Base-by-base conservation (phyloP, 352 stramenopile genomes). In the Phytophthora cryptogea region DNA sequence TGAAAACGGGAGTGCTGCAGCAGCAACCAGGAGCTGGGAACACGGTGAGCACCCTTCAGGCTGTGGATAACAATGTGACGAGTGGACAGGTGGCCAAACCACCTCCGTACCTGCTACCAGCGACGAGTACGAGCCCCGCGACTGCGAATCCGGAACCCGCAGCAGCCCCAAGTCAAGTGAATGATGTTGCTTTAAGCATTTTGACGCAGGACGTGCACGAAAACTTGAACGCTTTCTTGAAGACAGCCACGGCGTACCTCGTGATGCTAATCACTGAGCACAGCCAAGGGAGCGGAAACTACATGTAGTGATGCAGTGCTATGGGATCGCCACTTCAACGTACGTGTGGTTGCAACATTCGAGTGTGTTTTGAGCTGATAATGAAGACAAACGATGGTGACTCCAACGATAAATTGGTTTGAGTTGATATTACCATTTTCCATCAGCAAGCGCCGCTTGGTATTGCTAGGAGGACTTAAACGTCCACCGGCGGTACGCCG, bases 211-310 rank as follows among this genome's bases (percentile, higher is more conserved):
- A 71, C 26, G 36, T 71, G 9, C 46, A 53, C 30, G 55, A 71
- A 36, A 74, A 71, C 55, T 16, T 74, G 23, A 71, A 71, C 43
- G 59, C 57, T 47, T 74, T 74, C 48, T 43, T 74, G 61, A 74
- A 74, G 47, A 74, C 66, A 4, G 55, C 66, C 8, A 74, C 66
- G 31, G 52, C 61, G 41, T 74, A 74, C 51, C 54, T 74, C 17
- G 46, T 63, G 51, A 74, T 74, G 55, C 46, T 59, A 9, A 68
- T 74, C 27, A 56, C 58, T 36, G 59, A 74, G 31, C 66, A 57
- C 50, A 74, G 65, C 42, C 28, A 65, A 43, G 33, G 33, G 17
- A 44, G 13, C 48, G 37, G 44, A 2, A 20, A 53, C 10, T 70
- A n/a, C n/a, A n/a, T n/a, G n/a, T n/a, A 54, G 46, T 2, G 31